Evolutionary conservation across 75 land plant genomes (phyloP).

Genomic region (Larix kaempferi): DNA sequence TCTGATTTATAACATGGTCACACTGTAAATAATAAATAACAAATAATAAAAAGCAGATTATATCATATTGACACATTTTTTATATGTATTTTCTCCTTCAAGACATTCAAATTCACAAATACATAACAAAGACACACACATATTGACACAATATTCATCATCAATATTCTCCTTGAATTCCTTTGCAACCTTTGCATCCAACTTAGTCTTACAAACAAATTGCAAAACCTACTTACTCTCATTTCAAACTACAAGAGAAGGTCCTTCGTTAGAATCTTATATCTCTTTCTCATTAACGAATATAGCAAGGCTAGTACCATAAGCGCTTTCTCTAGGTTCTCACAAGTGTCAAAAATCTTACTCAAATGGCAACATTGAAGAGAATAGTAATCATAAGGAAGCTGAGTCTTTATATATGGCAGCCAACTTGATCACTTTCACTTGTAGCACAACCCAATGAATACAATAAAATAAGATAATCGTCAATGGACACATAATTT

Average conservation of each 20-base stretch:
- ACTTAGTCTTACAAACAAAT: conserved; percentile 50
- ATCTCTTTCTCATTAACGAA: too few species aligned
- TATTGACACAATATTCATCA: conserved; percentile 91
- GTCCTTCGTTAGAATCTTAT: too few species aligned
- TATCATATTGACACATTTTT: too few species aligned
- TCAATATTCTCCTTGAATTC: conserved; percentile 86
- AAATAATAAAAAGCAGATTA: too few species aligned
- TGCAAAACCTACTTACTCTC: conserved; percentile 66
- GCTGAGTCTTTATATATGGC: conserved; percentile 82
- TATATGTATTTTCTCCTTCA: too few species aligned
- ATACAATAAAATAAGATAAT: too few species aligned
- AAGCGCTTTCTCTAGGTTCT: conserved; percentile 78
- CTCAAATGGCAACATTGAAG: conserved; percentile 78
- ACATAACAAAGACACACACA: conserved; percentile 37
- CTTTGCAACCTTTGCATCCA: conserved; percentile 62
- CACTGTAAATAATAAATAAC: too few species aligned
- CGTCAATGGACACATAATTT: too few species aligned
- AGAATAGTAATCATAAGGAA: conserved; percentile 94
- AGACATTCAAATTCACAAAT: too few species aligned
- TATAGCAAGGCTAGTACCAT: too few species aligned
- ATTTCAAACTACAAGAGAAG: conserved; percentile 63
- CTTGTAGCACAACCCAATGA: conserved; percentile 65
- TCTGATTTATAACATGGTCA: too few species aligned
- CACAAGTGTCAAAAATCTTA: conserved; percentile 75
- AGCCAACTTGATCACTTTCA: conserved; percentile 86